Conservation (phyloP, 108 stramenopile species). For the Discostella stelligeroides region DNA sequence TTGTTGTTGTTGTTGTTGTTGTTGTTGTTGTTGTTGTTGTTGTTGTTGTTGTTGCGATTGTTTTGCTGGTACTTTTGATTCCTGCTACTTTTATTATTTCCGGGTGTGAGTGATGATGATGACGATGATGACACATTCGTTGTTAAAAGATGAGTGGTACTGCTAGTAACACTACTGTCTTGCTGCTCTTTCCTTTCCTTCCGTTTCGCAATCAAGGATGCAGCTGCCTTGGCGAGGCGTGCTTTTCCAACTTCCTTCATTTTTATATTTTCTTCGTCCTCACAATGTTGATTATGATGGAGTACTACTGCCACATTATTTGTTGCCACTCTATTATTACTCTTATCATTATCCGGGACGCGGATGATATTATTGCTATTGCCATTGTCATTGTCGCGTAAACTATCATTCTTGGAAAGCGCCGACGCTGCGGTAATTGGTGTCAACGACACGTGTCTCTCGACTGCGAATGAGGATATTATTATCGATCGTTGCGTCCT, state of each 20-base stretch:
- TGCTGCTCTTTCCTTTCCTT: background rate
- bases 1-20: slow-evolving; percentile 3
- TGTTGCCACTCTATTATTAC: too few species aligned
- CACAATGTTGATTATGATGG: background rate
- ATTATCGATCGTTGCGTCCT: too few species aligned
- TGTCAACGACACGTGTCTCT: too few species aligned
- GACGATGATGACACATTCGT: background rate
- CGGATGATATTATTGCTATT: too few species aligned
- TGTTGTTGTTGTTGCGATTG: too few species aligned
- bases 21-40: background rate
- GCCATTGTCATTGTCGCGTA: too few species aligned
- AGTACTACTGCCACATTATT: background rate
- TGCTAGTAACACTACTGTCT: background rate
- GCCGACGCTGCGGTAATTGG: too few species aligned
- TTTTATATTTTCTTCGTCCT: background rate
- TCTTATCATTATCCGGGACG: too few species aligned
- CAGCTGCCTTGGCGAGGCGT: slow-evolving; percentile 24
- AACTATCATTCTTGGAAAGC: too few species aligned
- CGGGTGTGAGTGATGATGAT: slow-evolving; percentile 13
- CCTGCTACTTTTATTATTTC: background rate
- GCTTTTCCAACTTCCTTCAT: slow-evolving; percentile 3
- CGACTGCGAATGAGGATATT: too few species aligned
- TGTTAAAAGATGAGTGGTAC: too few species aligned
- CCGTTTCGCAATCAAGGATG: slow-evolving; percentile 19
- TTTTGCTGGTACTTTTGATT: background rate